A percentile compares a stretch with the other conserved stretches of the same genome.
Evolutionary conservation across 768 basidiomycete genomes (phyloP).

Genomic region (Lanmaoa rubissima): DNA sequence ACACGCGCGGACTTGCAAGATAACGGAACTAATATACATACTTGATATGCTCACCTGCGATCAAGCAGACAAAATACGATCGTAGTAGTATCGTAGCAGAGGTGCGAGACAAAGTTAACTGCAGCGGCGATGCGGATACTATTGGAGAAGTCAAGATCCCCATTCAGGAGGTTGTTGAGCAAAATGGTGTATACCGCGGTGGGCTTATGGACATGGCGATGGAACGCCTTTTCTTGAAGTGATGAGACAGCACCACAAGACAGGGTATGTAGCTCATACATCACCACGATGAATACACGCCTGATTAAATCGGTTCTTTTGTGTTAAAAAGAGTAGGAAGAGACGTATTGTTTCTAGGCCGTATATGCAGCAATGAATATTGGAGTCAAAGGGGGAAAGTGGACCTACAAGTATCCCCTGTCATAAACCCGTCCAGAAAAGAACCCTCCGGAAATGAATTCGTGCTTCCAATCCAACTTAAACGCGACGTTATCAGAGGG

Average conservation of each 20-base stretch:
- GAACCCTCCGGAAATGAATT: conserved; percentile 46
- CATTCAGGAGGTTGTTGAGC: conserved; percentile 29
- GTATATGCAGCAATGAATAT: background rate
- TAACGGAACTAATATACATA: too few relatives aligned
- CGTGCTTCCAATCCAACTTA: conserved; percentile 48
- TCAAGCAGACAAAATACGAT: too few relatives aligned
- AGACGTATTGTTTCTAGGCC: conserved; percentile 41
- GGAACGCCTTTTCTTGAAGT: conserved; percentile 41
- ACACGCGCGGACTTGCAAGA: too few relatives aligned
- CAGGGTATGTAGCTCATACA: conserved; percentile 27
- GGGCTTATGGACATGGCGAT: conserved; percentile 45
- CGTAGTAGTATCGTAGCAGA: too few relatives aligned
- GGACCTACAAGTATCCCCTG: conserved; percentile 46
- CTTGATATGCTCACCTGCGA: too few relatives aligned
- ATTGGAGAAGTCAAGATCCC: conserved; percentile 36
- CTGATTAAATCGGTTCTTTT: conserved; percentile 35
- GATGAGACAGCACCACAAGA: conserved; percentile 46
- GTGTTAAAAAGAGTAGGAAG: conserved; percentile 45
- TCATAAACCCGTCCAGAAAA: conserved; percentile 53
- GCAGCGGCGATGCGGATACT: conserved; percentile 47
- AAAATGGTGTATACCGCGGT: conserved; percentile 25
- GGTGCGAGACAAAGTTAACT: background rate
- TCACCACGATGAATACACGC: conserved; percentile 25
- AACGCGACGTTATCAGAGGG: background rate
- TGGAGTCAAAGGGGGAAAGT: too few relatives aligned